phyloP scores from a whole-genome alignment of 2,329 filamentous ascomycete genomes.

The Neofusicoccum ribis region DNA sequence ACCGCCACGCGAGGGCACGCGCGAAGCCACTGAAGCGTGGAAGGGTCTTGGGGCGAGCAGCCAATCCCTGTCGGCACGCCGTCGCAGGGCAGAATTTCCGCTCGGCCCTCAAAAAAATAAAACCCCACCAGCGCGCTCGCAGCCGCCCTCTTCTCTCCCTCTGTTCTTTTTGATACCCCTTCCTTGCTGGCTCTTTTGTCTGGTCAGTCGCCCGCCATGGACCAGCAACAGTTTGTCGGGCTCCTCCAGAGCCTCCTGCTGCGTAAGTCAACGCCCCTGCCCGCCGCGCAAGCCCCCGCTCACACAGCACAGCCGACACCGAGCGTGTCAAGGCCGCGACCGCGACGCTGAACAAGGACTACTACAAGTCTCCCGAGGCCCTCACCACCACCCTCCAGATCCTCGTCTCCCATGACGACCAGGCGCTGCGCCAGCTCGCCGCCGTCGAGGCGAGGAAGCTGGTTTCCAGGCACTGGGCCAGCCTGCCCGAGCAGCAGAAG shows the following conservation, averaged over 20 bases:
- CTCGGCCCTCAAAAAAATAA: slow-evolving; percentile 17
- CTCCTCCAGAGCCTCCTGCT: slow-evolving; percentile 85
- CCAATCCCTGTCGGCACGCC: not conserved
- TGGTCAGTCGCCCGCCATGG: slow-evolving; percentile 53
- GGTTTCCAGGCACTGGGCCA: slow-evolving; percentile 81
- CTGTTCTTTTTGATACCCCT: slow-evolving; percentile 19
- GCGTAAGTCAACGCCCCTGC: slow-evolving; percentile 59
- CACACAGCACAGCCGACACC: slow-evolving; percentile 66
- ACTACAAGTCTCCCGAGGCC: slow-evolving; percentile 82
- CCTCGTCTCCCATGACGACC: slow-evolving; percentile 72
- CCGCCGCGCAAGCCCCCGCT: slow-evolving; percentile 36
- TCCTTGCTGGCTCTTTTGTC: slow-evolving; percentile 5
- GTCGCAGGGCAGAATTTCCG: slow-evolving; percentile 13
- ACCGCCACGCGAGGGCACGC: not conserved
- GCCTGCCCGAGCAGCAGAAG: slow-evolving; percentile 73
- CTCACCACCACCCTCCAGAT: slow-evolving; percentile 86
- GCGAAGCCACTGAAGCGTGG: too few species aligned
- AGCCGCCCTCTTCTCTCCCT: slow-evolving; percentile 5
- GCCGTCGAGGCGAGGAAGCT: slow-evolving; percentile 86
- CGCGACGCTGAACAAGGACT: slow-evolving; percentile 86
- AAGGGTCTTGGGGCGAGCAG: not conserved
- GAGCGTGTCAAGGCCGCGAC: slow-evolving; percentile 80
- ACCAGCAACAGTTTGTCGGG: slow-evolving; percentile 79
- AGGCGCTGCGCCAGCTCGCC: slow-evolving; percentile 77
- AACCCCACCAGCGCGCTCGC: slow-evolving; percentile 2